Conservation (phyloP, 2,329 filamentous ascomycete species). For the Periconia sp. region DNA sequence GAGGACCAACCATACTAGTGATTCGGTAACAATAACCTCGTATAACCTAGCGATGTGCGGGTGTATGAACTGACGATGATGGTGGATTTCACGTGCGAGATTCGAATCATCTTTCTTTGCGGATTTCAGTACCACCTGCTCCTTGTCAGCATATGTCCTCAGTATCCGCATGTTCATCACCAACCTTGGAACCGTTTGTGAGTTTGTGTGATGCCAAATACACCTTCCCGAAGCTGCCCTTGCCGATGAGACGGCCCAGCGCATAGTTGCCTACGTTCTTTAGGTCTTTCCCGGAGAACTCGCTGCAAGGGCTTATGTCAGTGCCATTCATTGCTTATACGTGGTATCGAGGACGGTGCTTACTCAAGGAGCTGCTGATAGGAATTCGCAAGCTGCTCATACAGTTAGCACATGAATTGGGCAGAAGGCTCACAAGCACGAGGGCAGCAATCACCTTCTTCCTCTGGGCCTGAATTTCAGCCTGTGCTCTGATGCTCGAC, state of each 20-base stretch:
- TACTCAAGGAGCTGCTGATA: slow-evolving; percentile 96
- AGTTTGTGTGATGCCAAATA: slow-evolving; percentile 96
- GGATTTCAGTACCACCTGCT: slow-evolving; percentile 95
- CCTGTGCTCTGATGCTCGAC: slow-evolving; percentile 53
- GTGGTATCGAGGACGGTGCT: slow-evolving; percentile 39
- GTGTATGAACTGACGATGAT: slow-evolving; percentile 96
- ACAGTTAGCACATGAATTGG: slow-evolving; percentile 3
- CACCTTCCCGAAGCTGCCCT: slow-evolving; percentile 97
- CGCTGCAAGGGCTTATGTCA: slow-evolving; percentile 57
- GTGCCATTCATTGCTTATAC: slow-evolving; percentile 5
- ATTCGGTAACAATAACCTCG: slow-evolving; percentile 97
- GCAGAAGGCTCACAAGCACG: background rate
- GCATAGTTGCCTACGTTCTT: slow-evolving; percentile 93
- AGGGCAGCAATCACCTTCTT: slow-evolving; percentile 51
- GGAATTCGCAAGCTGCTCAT: slow-evolving; percentile 81
- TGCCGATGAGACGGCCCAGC: slow-evolving; percentile 88
- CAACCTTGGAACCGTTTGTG: slow-evolving; percentile 94
- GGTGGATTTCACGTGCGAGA: slow-evolving; percentile 94
- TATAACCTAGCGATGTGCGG: slow-evolving; percentile 96
- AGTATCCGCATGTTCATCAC: slow-evolving; percentile 14
- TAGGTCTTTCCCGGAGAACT: slow-evolving; percentile 90
- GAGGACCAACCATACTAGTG: slow-evolving; percentile 90
- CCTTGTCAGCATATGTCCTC: slow-evolving; percentile 13
- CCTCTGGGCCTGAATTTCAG: slow-evolving; percentile 61
- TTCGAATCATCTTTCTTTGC: slow-evolving; percentile 96